Percentiles rank a stretch among this genome's conserved stretches.
phyloP scores from a whole-genome alignment of 345 rosid genomes.

The Euphorbia lathyris region DNA sequence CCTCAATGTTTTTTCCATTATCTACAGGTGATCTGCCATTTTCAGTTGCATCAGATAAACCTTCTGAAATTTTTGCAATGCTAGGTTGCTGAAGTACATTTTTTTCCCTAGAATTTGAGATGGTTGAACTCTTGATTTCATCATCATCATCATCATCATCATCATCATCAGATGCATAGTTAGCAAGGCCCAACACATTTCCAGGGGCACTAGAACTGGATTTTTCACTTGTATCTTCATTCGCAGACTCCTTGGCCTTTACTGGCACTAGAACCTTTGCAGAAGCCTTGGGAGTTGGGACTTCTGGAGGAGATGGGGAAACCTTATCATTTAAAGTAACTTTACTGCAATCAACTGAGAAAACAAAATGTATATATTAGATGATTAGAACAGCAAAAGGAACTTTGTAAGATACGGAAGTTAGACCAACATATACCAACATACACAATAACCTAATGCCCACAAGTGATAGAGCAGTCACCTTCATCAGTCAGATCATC shows the following conservation, averaged over 20 bases:
- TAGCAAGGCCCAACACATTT: slow-evolving; percentile 87
- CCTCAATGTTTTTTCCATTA: slow-evolving; percentile 22
- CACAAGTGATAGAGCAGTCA: slow-evolving; percentile 25
- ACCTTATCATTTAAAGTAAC: slow-evolving; percentile 36
- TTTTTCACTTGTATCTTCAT: slow-evolving; percentile 42
- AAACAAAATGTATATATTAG: slow-evolving; percentile 11
- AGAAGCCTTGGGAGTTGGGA: slow-evolving; percentile 46
- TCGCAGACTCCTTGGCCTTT: slow-evolving; percentile 35
- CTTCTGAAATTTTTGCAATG: slow-evolving; percentile 31
- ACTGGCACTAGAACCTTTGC: slow-evolving; percentile 47
- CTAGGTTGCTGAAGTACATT: slow-evolving; percentile 32
- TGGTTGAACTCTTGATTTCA: slow-evolving; percentile 44
- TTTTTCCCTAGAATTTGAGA: slow-evolving; percentile 29
- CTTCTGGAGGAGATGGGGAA: slow-evolving; percentile 35
- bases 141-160: slow-evolving; percentile 51
- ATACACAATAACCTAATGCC: neutral
- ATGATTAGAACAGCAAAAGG: neutral
- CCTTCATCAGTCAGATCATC: slow-evolving; percentile 62
- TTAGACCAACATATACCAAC: slow-evolving; percentile 11
- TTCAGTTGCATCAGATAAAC: slow-evolving; percentile 28
- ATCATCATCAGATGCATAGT: slow-evolving; percentile 87
- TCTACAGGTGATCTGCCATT: slow-evolving; percentile 35
- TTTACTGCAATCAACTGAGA: slow-evolving; percentile 42
- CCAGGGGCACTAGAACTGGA: slow-evolving; percentile 58
- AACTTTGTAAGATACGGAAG: slow-evolving; percentile 10